Evolutionary conservation across 805 yeast genomes (phyloP).

Genomic region (Cyberlindnera mycetangii): DNA sequence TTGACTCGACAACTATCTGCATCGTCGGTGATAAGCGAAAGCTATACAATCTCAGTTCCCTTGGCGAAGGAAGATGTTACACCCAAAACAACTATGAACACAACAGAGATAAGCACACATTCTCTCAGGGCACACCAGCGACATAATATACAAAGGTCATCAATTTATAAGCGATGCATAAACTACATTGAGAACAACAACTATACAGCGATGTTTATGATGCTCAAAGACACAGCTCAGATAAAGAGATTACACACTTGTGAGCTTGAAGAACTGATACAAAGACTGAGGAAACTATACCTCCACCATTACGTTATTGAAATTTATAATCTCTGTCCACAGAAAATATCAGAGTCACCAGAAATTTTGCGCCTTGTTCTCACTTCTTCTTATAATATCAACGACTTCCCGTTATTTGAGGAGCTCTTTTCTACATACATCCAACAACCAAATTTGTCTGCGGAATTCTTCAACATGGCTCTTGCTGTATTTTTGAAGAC

Average conservation of each 20-base stretch:
- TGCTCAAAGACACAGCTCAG: background rate
- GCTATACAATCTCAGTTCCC: slow-evolving; percentile 3
- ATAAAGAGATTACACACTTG: background rate
- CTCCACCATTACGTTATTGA: slow-evolving; percentile 1
- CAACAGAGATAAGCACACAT: background rate
- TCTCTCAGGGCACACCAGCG: background rate
- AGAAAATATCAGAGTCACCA: background rate
- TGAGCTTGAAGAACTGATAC: slow-evolving; percentile 2
- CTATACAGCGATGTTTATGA: background rate
- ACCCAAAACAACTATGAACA: too few species aligned
- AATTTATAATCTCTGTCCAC: slow-evolving; percentile 3
- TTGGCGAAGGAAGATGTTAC: background rate
- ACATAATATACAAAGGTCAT: background rate
- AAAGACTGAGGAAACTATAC: background rate
- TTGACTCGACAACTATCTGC: slow-evolving; percentile 9
- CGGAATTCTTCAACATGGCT: slow-evolving; percentile 23
- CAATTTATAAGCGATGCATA: background rate
- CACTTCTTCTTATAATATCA: slow-evolving; percentile 3
- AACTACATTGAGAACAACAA: background rate
- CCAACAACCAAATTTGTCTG: slow-evolving; percentile 10
- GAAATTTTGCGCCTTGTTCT: slow-evolving; percentile 2
- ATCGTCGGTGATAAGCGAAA: slow-evolving; percentile 5
- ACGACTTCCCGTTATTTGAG: slow-evolving; percentile 17
- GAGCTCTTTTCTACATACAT: slow-evolving; percentile 20
- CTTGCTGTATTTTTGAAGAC: slow-evolving; percentile 21